Percentiles rank a stretch among this genome's conserved stretches.
Evolutionary conservation across 768 basidiomycete species (phyloP).

Genomic region (Tephrocybe sp.): DNA sequence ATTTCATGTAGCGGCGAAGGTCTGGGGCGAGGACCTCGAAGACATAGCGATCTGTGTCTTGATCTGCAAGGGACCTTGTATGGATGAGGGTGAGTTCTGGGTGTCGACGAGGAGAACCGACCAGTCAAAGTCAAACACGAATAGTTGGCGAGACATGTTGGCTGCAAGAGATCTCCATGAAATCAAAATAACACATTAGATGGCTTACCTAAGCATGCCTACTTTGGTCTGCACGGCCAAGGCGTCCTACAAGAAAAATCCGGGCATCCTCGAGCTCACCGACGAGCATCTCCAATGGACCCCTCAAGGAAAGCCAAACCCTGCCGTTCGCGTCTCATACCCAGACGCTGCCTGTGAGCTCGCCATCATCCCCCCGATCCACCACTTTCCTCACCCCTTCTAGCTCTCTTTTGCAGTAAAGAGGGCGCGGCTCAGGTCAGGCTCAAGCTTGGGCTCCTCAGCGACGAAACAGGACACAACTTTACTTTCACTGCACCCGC

Average conservation of each 20-base stretch:
- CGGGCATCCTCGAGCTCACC: conserved; percentile 74
- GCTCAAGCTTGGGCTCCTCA: conserved; percentile 68
- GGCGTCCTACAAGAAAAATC: conserved; percentile 81
- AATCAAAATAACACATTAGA: conserved; percentile 13
- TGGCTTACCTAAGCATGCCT: conserved; percentile 50
- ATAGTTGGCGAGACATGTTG: conserved; percentile 55
- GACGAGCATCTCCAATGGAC: conserved; percentile 76
- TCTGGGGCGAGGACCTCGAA: conserved; percentile 85
- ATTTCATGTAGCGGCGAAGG: conserved; percentile 79
- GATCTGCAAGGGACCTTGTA: conserved; percentile 83
- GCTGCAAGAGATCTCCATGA: conserved; percentile 4
- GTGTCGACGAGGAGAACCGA: conserved; percentile 23
- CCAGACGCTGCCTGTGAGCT: conserved; percentile 60
- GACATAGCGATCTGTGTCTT: conserved; percentile 94
- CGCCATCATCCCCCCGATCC: conserved; percentile 10
- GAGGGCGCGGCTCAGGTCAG: conserved; percentile 77
- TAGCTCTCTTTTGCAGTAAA: conserved; percentile 85
- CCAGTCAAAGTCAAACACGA: conserved; percentile 99
- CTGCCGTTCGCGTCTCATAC: conserved; percentile 62
- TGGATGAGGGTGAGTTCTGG: conserved; percentile 5
- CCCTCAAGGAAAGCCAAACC: conserved; percentile 63
- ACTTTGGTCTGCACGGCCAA: conserved; percentile 67
- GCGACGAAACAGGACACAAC: conserved; percentile 73
- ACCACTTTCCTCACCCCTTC: conserved; percentile 16
- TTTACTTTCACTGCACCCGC: conserved; percentile 78